phyloP scores from a whole-genome alignment of 2,329 filamentous ascomycete species.

The Ophiobolus disseminans region DNA sequence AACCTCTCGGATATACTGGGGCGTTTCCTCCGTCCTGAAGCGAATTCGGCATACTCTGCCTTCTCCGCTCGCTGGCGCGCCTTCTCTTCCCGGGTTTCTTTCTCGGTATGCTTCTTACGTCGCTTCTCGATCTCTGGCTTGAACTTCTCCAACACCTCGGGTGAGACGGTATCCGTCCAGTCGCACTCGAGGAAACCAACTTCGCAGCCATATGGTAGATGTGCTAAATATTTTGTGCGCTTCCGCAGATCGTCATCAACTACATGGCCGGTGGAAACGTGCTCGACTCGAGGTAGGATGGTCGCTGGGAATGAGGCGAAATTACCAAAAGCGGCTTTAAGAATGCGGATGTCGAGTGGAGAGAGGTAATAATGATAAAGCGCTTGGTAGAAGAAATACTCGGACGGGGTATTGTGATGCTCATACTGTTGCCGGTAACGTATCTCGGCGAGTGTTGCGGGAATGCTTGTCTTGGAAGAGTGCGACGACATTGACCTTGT shows the following conservation, averaged over 20 bases:
- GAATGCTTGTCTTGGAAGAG: slow-evolving; percentile 44
- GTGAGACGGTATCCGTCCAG: slow-evolving; percentile 86
- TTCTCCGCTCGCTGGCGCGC: slow-evolving; percentile 83
- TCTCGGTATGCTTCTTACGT: slow-evolving; percentile 79
- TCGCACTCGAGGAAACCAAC: slow-evolving; percentile 92
- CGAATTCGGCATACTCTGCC: slow-evolving; percentile 74
- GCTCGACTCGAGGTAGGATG: slow-evolving; percentile 84
- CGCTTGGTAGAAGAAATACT: slow-evolving; percentile 88
- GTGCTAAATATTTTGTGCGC: slow-evolving; percentile 83
- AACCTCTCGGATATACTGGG: slow-evolving; percentile 62
- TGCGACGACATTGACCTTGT: slow-evolving; percentile 42
- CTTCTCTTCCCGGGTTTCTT: slow-evolving; percentile 84
- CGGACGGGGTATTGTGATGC: slow-evolving; percentile 55
- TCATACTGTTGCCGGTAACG: slow-evolving; percentile 54
- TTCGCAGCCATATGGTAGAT: slow-evolving; percentile 88
- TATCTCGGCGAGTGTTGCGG: slow-evolving; percentile 55
- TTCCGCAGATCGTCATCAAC: slow-evolving; percentile 85
- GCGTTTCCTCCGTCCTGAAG: slow-evolving; percentile 68
- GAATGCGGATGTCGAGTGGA: slow-evolving; percentile 87
- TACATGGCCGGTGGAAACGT: slow-evolving; percentile 85
- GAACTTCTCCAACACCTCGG: slow-evolving; percentile 78
- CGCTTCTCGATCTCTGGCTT: slow-evolving; percentile 77
- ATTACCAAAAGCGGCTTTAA: slow-evolving; percentile 85
- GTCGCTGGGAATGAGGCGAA: slow-evolving; percentile 85
- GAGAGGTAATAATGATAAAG: slow-evolving; percentile 89